Percentiles rank a stretch among this genome's conserved stretches.
phyloP scores from a whole-genome alignment of 768 basidiomycete genomes.

The Panus rudis region DNA sequence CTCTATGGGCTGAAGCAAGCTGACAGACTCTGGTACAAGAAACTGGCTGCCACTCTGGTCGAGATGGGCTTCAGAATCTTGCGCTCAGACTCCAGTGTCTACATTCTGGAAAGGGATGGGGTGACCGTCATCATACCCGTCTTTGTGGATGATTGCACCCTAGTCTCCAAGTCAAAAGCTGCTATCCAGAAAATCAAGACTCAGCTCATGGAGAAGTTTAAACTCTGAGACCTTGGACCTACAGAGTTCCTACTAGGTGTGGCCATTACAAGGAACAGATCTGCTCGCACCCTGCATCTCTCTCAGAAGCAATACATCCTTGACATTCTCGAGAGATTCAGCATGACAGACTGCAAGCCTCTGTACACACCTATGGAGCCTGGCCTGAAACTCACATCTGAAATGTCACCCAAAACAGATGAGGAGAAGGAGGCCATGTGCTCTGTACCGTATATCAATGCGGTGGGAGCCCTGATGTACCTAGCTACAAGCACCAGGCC shows the following conservation, averaged over 20 bases:
- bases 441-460: constrained; percentile 16
- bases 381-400: constrained; percentile 2
- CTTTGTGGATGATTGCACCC: background rate
- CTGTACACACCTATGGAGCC: constrained; percentile 6
- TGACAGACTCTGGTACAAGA: constrained; percentile 16
- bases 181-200: background rate
- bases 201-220: background rate
- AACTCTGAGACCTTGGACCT: background rate
- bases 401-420: background rate
- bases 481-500: constrained; percentile 27
- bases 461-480: constrained; percentile 31
- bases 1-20: constrained; percentile 26
- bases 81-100: constrained; percentile 4
- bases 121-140: background rate
- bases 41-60: constrained; percentile 3
- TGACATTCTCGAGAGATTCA: constrained; percentile 15
- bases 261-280: constrained; percentile 7
- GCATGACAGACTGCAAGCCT: constrained; percentile 8
- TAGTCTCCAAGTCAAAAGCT: background rate
- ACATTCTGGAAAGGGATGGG: background rate
- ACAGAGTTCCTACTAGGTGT: constrained; percentile 6
- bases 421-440: constrained; percentile 6
- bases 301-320: constrained; percentile 18
- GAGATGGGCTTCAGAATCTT: constrained; percentile 4
- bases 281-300: constrained; percentile 8